Conservation (phyloP, 768 basidiomycete genomes). For the Suillus lakei region DNA sequence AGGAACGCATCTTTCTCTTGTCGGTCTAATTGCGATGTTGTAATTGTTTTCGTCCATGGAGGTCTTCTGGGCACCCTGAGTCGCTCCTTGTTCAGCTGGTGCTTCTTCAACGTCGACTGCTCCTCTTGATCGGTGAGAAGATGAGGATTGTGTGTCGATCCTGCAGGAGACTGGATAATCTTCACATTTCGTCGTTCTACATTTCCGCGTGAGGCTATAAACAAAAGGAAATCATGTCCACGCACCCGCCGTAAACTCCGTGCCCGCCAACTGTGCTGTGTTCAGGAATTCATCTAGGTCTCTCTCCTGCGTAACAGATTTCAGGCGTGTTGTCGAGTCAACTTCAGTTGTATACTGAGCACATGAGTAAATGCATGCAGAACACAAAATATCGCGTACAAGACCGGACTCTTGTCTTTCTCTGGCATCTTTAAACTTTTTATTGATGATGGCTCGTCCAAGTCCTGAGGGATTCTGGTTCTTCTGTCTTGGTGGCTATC, state of each 20-base stretch:
- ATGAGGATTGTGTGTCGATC: conserved; percentile 76
- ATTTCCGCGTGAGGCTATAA: conserved; percentile 1
- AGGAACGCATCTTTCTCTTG: conserved; percentile 91
- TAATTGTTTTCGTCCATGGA: conserved; percentile 84
- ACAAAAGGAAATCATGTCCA: conserved; percentile 2
- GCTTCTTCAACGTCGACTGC: conserved; percentile 69
- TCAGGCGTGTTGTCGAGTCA: conserved; percentile 68
- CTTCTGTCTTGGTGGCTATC: conserved; percentile 60
- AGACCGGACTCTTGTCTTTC: conserved; percentile 54
- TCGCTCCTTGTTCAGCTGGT: conserved; percentile 71
- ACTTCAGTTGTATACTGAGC: conserved; percentile 77
- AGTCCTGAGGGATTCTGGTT: conserved; percentile 80
- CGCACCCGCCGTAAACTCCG: conserved; percentile 94
- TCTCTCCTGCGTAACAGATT: conserved; percentile 94
- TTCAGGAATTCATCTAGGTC: conserved; percentile 96
- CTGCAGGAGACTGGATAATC: conserved; percentile 62
- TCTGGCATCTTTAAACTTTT: conserved; percentile 54
- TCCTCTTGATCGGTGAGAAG: conserved; percentile 86
- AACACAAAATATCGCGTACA: conserved; percentile 45
- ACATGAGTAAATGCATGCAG: conserved; percentile 3
- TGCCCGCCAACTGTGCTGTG: conserved; percentile 92
- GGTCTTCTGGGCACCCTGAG: conserved; percentile 91
- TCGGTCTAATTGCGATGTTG: conserved; percentile 76
- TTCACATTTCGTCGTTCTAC: conserved; percentile 81
- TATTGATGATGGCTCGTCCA: conserved; percentile 95